Evolutionary conservation across 495 filamentous ascomycete genomes (phyloP).

Genomic region (Podospora comata): DNA sequence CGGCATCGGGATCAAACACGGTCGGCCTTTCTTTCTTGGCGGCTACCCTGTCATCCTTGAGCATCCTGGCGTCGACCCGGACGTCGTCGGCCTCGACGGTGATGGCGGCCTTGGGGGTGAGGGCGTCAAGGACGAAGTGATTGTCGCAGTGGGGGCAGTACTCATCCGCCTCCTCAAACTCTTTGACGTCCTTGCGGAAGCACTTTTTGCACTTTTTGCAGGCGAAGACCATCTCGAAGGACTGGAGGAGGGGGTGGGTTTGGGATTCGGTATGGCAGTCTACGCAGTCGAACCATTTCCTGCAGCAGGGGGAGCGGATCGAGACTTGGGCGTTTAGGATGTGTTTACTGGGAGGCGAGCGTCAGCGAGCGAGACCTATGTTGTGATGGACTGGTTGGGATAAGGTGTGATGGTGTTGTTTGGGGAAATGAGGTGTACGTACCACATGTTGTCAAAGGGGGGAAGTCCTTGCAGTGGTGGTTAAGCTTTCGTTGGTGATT

Average conservation of each 20-base stretch:
- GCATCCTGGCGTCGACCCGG: slow-evolving; percentile 79
- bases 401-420: neutral
- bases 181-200: slow-evolving; percentile 86
- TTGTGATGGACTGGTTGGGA: neutral
- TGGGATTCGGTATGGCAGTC: slow-evolving; percentile 88
- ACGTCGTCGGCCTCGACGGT: slow-evolving; percentile 88
- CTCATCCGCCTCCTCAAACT: slow-evolving; percentile 97
- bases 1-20: slow-evolving; percentile 70
- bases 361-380: neutral
- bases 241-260: slow-evolving; percentile 69
- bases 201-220: slow-evolving; percentile 99
- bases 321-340: slow-evolving; percentile 96
- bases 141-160: slow-evolving; percentile 99
- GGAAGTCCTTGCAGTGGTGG: neutral
- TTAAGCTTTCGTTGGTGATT: neutral
- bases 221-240: slow-evolving; percentile 84
- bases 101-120: slow-evolving; percentile 73
- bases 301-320: slow-evolving; percentile 94
- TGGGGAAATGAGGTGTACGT: slow-evolving; percentile 8
- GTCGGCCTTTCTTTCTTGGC: slow-evolving; percentile 47
- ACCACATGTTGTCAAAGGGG: slow-evolving; percentile 23
- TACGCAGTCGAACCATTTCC: slow-evolving; percentile 98
- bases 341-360: slow-evolving; percentile 65
- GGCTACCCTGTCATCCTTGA: slow-evolving; percentile 85
- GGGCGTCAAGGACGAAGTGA: slow-evolving; percentile 88